Evolutionary conservation across 192 early-diverging fungal species (phyloP), one percentile per base, ranked within the genome.

Genomic region (Globomyces pollinis-pini): DNA sequence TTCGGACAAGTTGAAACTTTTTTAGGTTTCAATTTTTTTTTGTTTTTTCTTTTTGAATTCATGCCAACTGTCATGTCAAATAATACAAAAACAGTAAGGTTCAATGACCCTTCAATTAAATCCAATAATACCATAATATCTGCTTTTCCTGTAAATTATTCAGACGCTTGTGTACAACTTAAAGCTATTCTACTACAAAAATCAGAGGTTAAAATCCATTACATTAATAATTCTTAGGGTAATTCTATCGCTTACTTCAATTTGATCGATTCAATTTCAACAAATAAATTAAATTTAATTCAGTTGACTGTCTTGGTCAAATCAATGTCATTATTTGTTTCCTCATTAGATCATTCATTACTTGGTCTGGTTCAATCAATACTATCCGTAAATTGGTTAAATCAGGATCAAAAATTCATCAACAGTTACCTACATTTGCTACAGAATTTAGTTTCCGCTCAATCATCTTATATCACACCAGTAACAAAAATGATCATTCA

Each of bases 381-480:
- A 30, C 56, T 90, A 3, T 52, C 62, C 26, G 38, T 88, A 15
- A 70, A 86, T 50, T 87, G 88, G 84, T 59, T 66, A 20, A 57
- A 59, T 11, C 68, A 73, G 26, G 70, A 74, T 11, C 69, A 74
- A 20, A 52, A 59, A 8, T 76, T 86, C 58, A 74, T 86, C 2
- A 62, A 70, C 21, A 57, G 68, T n/a, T 90, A 80, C 54, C 63
- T 74, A 18, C 71, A 72, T 5, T 79, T 88, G 31, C 38, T 91
- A 36, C 81, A 86, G 26, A 86, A 88, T 50, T 68, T 90, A 24
- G 88, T 89, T 1, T 84, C 83, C 13, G 88, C 86, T 1, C 87
- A 91, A 59, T 76, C 87, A 0, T 72, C 75, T 31, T 84, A 84
- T 61, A 78, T 81, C 20, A 60, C 69, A 13, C 75, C 86, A 26